These are phyloP conservation scores for Mycena polygramma DNA, from an alignment of 768 basidiomycete genomes.

Conservation along the genomic window DNA sequence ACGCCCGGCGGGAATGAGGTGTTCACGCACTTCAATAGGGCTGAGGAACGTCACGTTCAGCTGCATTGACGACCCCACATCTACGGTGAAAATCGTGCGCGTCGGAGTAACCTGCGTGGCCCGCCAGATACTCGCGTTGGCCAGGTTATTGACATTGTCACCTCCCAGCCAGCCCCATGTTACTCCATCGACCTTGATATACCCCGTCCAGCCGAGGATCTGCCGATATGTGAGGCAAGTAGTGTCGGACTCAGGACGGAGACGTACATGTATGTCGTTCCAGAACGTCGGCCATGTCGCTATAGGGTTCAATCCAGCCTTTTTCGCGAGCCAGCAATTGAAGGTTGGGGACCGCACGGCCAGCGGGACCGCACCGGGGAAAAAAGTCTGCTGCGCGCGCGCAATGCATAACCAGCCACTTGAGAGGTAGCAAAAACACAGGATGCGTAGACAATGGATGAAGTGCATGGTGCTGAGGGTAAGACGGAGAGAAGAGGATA, in stretches of 20 bases:
- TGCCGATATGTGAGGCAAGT: slow-evolving; percentile 30
- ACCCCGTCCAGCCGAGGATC: slow-evolving; percentile 65
- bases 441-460: no score
- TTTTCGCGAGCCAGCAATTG: slow-evolving; percentile 56
- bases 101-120: slow-evolving; percentile 64
- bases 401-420: no score
- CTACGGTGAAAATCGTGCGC: slow-evolving; percentile 62
- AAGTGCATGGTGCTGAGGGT: no score
- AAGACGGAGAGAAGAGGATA: no score
- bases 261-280: no score
- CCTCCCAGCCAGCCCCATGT: slow-evolving; percentile 60
- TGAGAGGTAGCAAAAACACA: no score
- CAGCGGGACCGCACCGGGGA: no score
- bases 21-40: slow-evolving; percentile 68
- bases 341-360: slow-evolving; percentile 64
- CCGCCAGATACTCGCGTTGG: slow-evolving; percentile 33
- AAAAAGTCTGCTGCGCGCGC: no score
- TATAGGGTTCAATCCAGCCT: slow-evolving; percentile 49
- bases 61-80: slow-evolving; percentile 65
- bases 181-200: slow-evolving; percentile 58
- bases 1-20: neutral
- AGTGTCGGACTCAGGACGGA: no score
- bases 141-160: no score
- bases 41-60: slow-evolving; percentile 67
- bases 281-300: slow-evolving; percentile 55